Conservation (phyloP, 768 basidiomycete species). For the Termitomyces heimii region DNA sequence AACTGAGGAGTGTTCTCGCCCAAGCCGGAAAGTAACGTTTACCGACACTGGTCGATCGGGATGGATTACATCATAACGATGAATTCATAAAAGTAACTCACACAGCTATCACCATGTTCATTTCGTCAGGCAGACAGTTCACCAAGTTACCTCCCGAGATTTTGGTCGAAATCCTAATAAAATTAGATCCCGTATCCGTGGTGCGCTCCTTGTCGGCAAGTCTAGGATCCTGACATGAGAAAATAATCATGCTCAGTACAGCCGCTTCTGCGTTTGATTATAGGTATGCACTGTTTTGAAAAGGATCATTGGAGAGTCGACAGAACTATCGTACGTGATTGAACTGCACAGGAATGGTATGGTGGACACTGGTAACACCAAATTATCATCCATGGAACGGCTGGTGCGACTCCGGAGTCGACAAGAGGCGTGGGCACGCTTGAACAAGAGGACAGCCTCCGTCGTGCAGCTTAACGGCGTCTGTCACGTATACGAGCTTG, state of each 20-base stretch:
- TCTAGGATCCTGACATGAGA: not conserved
- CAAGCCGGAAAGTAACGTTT: too few relatives aligned
- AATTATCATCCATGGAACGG: slow-evolving; percentile 14
- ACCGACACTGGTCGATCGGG: too few relatives aligned
- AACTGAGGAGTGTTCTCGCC: too few relatives aligned
- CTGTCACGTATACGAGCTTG: slow-evolving; percentile 51
- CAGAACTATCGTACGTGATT: slow-evolving; percentile 30
- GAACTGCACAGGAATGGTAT: slow-evolving; percentile 35
- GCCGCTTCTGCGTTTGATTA: not conserved
- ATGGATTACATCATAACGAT: too few relatives aligned
- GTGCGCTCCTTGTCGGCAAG: not conserved
- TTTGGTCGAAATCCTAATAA: too few relatives aligned
- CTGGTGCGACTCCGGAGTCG: slow-evolving; percentile 15
- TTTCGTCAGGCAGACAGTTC: too few relatives aligned
- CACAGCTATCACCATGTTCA: too few relatives aligned
- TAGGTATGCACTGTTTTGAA: slow-evolving; percentile 27
- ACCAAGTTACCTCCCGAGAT: too few relatives aligned
- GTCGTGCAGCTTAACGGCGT: slow-evolving; percentile 12
- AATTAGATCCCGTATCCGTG: too few relatives aligned
- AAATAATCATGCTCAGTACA: not conserved
- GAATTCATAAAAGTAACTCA: too few relatives aligned
- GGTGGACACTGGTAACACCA: slow-evolving; percentile 12
- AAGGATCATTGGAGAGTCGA: slow-evolving; percentile 13
- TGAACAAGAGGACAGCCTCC: slow-evolving; percentile 14
- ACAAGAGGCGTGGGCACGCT: slow-evolving; percentile 17